phyloP scores from a whole-genome alignment of 768 basidiomycete species.

The Leucocoprinus leucothites region DNA sequence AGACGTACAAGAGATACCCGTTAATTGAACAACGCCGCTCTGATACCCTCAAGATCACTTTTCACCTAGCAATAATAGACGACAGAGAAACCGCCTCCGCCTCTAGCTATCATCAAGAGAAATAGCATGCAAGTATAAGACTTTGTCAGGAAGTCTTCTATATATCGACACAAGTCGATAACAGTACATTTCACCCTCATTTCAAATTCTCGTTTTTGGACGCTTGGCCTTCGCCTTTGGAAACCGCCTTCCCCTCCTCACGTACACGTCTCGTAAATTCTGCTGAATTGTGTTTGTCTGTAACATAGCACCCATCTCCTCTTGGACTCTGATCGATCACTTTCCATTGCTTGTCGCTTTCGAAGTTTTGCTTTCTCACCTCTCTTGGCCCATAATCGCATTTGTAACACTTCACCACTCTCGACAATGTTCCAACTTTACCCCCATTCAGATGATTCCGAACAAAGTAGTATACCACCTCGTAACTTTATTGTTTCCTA shows the following conservation, averaged over 20 bases:
- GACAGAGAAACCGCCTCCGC: not conserved
- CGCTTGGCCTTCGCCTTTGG: not conserved
- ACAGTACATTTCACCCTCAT: not conserved
- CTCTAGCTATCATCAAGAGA: not conserved
- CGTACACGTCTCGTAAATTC: not conserved
- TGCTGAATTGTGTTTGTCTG: no score
- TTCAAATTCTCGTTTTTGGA: not conserved
- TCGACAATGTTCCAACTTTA: not conserved
- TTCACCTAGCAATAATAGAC: no score
- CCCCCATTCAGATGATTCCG: not conserved
- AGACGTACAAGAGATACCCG: conserved; percentile 14
- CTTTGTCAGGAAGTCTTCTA: conserved; percentile 6
- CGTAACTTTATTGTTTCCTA: not conserved
- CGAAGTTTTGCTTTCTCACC: not conserved
- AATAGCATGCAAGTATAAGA: not conserved
- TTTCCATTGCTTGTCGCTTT: not conserved
- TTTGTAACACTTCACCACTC: not conserved
- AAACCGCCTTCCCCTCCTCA: not conserved
- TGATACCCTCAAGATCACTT: no score
- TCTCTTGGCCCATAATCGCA: not conserved
- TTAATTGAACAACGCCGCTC: no score
- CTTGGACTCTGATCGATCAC: not conserved
- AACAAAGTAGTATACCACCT: conserved; percentile 1
- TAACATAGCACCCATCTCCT: not conserved
- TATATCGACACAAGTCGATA: not conserved